Conservation (phyloP, 1,284 basidiomycete genomes). For the Malassezia sp. region DNA sequence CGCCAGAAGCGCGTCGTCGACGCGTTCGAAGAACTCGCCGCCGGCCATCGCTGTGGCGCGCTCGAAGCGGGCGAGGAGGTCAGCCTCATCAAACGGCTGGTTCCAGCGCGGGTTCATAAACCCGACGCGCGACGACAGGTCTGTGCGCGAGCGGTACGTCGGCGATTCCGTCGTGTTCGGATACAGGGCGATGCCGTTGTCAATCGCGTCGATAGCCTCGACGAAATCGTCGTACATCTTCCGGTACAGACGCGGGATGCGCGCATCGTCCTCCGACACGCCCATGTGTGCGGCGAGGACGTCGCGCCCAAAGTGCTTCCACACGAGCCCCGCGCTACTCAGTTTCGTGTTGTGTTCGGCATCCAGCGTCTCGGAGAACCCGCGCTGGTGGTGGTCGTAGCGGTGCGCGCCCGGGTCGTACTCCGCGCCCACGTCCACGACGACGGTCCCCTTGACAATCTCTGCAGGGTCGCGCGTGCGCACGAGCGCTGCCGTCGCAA, state of each 20-base stretch:
- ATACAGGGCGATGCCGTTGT: slow-evolving; percentile 50
- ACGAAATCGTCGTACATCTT: slow-evolving; percentile 87
- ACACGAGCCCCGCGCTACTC: slow-evolving; percentile 77
- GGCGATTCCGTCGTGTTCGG: slow-evolving; percentile 24
- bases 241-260: slow-evolving; percentile 65
- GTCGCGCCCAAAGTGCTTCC: slow-evolving; percentile 73
- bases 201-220: slow-evolving; percentile 86
- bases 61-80: slow-evolving; percentile 52
- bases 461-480: slow-evolving; percentile 63
- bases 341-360: slow-evolving; percentile 69
- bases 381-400: slow-evolving; percentile 94
- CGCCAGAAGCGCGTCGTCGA: slow-evolving; percentile 72
- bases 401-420: slow-evolving; percentile 68
- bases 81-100: slow-evolving; percentile 23
- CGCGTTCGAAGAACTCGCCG: slow-evolving; percentile 66
- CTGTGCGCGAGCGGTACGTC: slow-evolving; percentile 38
- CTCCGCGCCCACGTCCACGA: slow-evolving; percentile 92
- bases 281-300: slow-evolving; percentile 63
- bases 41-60: slow-evolving; percentile 74
- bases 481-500: slow-evolving; percentile 51
- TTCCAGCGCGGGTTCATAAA: slow-evolving; percentile 44
- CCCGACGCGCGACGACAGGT: slow-evolving; percentile 37
- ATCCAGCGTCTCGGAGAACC: slow-evolving; percentile 80
- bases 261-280: slow-evolving; percentile 52
- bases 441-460: slow-evolving; percentile 76